These are phyloP conservation scores for Cordyceps cateniannulata DNA, from an alignment of 2,329 filamentous ascomycete genomes.

Conservation along the genomic window DNA sequence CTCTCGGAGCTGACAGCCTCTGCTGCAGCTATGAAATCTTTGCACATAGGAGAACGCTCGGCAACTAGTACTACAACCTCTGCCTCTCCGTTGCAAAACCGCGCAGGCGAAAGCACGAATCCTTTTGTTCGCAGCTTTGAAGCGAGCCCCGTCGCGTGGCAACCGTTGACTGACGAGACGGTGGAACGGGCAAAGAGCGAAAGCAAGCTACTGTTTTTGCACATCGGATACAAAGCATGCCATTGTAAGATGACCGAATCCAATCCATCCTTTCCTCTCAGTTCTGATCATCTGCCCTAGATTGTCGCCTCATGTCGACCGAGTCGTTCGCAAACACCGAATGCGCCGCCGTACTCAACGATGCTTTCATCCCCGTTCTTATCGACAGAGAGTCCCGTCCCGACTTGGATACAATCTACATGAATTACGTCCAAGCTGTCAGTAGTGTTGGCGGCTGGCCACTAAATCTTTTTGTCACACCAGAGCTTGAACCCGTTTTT, in stretches of 20 bases:
- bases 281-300: constrained; percentile 31
- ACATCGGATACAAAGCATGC: constrained; percentile 91
- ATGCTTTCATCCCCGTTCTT: constrained; percentile 83
- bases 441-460: constrained; percentile 91
- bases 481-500: constrained; percentile 87
- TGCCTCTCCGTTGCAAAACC: constrained; percentile 27
- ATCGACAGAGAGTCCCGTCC: constrained; percentile 91
- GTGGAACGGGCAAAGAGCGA: constrained; percentile 69
- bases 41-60: constrained; percentile 19
- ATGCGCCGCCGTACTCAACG: constrained; percentile 76
- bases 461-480: constrained; percentile 92
- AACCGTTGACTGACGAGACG: constrained; percentile 74
- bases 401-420: constrained; percentile 92
- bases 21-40: constrained; percentile 26
- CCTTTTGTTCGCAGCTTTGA: constrained; percentile 64
- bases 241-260: constrained; percentile 62
- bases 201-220: constrained; percentile 87
- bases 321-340: constrained; percentile 84
- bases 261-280: background rate
- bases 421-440: constrained; percentile 96
- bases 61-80: constrained; percentile 14
- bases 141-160: constrained; percentile 84
- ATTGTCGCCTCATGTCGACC: constrained; percentile 84
- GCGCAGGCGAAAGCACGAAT: constrained; percentile 34
- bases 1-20: constrained; percentile 32